These are phyloP conservation scores for Polygonum aviculare DNA, from an alignment of 148 eudicot genomes.

Conservation along the genomic window DNA sequence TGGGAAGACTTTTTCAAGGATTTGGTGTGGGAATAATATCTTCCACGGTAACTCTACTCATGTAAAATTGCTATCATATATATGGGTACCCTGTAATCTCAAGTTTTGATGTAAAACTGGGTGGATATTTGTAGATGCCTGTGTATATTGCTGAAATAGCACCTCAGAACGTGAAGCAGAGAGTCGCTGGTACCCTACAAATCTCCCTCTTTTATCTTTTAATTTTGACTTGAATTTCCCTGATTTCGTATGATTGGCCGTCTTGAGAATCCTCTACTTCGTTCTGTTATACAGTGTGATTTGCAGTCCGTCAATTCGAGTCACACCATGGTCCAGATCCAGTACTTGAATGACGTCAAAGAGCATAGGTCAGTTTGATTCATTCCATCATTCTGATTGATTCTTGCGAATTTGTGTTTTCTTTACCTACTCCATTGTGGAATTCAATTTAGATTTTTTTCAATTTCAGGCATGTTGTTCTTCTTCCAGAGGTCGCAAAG, in stretches of 20 bases:
- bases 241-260: background rate
- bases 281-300: background rate
- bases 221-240: background rate
- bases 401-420: background rate
- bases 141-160: too few relatives aligned
- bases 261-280: background rate
- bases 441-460: background rate
- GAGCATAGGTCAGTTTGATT: conserved; percentile 21
- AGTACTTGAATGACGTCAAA: conserved; percentile 25
- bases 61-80: too few relatives aligned
- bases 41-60: too few relatives aligned
- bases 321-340: conserved; percentile 18
- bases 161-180: too few relatives aligned
- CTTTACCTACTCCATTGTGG: background rate
- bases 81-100: too few relatives aligned
- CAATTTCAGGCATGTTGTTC: conserved; percentile 44
- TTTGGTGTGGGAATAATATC: too few relatives aligned
- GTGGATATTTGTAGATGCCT: too few relatives aligned
- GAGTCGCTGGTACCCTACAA: background rate
- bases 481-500: conserved; percentile 55
- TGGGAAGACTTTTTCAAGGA: too few relatives aligned
- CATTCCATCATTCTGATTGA: background rate
- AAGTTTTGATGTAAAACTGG: too few relatives aligned
- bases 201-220: background rate
- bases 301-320: background rate